phyloP scores from a whole-genome alignment of 805 yeast genomes.

The Starmerella vaccinii region DNA sequence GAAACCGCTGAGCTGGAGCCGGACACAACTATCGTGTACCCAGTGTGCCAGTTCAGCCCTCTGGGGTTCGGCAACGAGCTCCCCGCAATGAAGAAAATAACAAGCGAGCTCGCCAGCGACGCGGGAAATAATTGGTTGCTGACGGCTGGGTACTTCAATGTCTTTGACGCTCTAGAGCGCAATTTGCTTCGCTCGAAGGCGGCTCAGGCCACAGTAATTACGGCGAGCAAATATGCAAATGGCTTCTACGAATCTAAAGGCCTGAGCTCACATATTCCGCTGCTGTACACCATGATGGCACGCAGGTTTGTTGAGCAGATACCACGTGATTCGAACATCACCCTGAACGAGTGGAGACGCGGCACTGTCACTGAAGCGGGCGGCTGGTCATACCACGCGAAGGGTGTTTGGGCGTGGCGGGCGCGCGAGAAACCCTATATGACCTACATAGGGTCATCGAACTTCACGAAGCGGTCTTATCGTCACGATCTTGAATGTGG shows the following conservation, averaged over 20 bases:
- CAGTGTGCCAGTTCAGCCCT: conserved; percentile 86
- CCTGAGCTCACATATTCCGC: conserved; percentile 69
- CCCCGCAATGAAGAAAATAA: conserved; percentile 40
- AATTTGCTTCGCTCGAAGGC: conserved; percentile 45
- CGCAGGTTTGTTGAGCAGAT: conserved; percentile 53
- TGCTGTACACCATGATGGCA: conserved; percentile 72
- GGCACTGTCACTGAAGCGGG: conserved; percentile 70
- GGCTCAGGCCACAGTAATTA: conserved; percentile 53
- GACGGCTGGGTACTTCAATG: conserved; percentile 94
- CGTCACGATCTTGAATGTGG: conserved; percentile 80
- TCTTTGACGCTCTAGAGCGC: conserved; percentile 61
- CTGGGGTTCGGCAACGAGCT: conserved; percentile 76
- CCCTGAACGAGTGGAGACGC: conserved; percentile 71
- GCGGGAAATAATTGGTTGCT: conserved; percentile 58
- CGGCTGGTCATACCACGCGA: conserved; percentile 98
- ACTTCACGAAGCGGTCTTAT: conserved; percentile 85
- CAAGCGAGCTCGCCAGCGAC: conserved; percentile 30
- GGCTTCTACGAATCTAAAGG: conserved; percentile 84
- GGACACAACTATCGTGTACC: conserved; percentile 44
- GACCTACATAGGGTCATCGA: conserved; percentile 84
- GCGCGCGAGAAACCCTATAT: conserved; percentile 39
- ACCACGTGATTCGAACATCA: conserved; percentile 39
- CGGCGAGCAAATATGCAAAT: conserved; percentile 90
- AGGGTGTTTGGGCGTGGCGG: conserved; percentile 72
- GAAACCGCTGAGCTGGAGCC: background rate